Evolutionary conservation across 2,329 filamentous ascomycete genomes (phyloP).

Genomic region (Fusarium begoniae): DNA sequence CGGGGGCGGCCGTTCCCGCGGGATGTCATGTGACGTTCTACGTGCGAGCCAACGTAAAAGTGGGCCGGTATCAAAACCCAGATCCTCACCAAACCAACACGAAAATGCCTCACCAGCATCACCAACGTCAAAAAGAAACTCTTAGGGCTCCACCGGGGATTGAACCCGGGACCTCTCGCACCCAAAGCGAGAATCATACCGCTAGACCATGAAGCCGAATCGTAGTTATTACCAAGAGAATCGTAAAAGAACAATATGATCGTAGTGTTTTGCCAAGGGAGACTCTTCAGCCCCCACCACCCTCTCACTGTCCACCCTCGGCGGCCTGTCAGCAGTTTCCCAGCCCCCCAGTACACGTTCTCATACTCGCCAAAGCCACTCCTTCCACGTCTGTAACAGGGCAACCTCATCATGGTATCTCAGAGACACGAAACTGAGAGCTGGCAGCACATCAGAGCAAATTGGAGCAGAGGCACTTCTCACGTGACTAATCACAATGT

Average conservation of each 20-base stretch:
- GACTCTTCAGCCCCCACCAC: background rate
- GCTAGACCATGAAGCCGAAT: constrained; percentile 18
- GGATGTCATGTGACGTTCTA: fast-evolving
- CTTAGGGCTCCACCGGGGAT: constrained; percentile 47
- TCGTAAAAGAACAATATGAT: fast-evolving
- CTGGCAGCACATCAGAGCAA: background rate
- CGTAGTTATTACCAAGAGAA: fast-evolving
- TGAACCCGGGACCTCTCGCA: constrained; percentile 58
- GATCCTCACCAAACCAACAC: background rate
- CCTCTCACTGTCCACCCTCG: fast-evolving
- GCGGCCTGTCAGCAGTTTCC: background rate
- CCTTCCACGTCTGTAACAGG: too few species aligned
- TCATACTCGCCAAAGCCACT: background rate
- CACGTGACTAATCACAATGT: background rate
- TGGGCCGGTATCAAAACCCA: background rate
- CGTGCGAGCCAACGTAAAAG: fast-evolving
- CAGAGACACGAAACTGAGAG: background rate
- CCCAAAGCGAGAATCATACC: constrained; percentile 36
- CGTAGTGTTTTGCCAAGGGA: fast-evolving
- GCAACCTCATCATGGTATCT: background rate
- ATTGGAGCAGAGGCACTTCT: background rate
- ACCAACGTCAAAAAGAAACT: background rate
- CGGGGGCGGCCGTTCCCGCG: background rate
- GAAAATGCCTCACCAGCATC: background rate
- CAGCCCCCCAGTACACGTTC: background rate